Evolutionary conservation across 805 yeast genomes (phyloP).

Genomic region (Saturnispora quitensis): DNA sequence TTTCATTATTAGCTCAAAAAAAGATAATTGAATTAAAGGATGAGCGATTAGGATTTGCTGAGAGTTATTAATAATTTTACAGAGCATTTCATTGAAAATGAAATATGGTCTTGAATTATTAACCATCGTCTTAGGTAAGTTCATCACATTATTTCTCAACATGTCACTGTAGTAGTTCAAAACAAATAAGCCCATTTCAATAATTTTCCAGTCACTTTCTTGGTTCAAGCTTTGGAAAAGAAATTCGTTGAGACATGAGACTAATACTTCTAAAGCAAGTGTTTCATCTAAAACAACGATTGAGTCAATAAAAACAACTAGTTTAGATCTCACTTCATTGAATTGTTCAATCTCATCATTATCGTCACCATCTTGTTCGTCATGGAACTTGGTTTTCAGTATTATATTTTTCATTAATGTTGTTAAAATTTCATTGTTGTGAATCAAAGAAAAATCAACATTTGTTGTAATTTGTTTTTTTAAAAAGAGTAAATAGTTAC

Average conservation of each 20-base stretch:
- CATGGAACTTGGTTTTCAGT: slow-evolving; percentile 71
- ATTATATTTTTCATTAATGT: slow-evolving; percentile 62
- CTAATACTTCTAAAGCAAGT: slow-evolving; percentile 28
- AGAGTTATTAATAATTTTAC: slow-evolving; percentile 32
- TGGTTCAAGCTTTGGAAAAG: slow-evolving; percentile 17
- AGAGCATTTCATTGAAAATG: slow-evolving; percentile 53
- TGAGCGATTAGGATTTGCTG: slow-evolving; percentile 45
- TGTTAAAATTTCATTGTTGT: slow-evolving; percentile 43
- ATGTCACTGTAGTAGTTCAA: slow-evolving; percentile 72
- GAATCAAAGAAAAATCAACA: slow-evolving; percentile 24
- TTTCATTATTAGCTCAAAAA: slow-evolving; percentile 78
- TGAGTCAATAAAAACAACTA: slow-evolving; percentile 78
- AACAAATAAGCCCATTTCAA: slow-evolving; percentile 83
- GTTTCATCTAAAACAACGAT: slow-evolving; percentile 41
- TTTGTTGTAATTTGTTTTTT: slow-evolving; percentile 41
- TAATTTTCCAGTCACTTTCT: slow-evolving; percentile 57
- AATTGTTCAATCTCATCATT: slow-evolving; percentile 74
- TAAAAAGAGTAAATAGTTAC: slow-evolving; percentile 61
- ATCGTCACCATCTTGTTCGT: slow-evolving; percentile 46
- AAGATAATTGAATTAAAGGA: slow-evolving; percentile 71
- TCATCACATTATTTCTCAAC: slow-evolving; percentile 67
- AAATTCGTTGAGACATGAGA: slow-evolving; percentile 40
- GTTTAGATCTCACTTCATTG: slow-evolving; percentile 62
- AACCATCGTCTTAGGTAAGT: slow-evolving; percentile 57
- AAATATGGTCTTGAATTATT: slow-evolving; percentile 55